Conservation (phyloP, 208 protist genomes). For the Leishmania turanica region DNA sequence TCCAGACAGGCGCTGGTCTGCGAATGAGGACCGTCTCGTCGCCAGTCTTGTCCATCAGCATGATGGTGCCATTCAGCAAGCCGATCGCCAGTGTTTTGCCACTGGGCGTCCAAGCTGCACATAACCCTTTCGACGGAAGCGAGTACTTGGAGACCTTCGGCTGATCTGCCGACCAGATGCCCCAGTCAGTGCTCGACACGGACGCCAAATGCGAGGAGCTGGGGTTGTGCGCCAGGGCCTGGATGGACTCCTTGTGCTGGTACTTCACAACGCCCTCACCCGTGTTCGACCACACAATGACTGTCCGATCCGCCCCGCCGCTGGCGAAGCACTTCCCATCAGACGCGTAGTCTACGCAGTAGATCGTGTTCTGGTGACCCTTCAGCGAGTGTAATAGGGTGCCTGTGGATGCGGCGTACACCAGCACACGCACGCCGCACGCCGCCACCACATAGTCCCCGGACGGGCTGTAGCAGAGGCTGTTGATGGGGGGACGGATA, state of each 20-base stretch:
- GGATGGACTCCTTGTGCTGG: slow-evolving; percentile 95
- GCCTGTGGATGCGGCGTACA: slow-evolving; percentile 93
- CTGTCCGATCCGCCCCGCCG: slow-evolving; percentile 92
- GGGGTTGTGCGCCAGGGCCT: slow-evolving; percentile 95
- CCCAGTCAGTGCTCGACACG: slow-evolving; percentile 94
- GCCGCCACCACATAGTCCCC: slow-evolving; percentile 91
- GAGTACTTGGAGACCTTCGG: slow-evolving; percentile 91
- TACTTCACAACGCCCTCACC: slow-evolving; percentile 96
- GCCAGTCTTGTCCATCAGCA: slow-evolving; percentile 40
- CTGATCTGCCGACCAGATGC: slow-evolving; percentile 94
- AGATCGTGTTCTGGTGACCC: slow-evolving; percentile 95
- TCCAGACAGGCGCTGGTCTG: slow-evolving; percentile 93
- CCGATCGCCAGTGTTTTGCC: slow-evolving; percentile 95
- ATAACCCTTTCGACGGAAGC: slow-evolving; percentile 89
- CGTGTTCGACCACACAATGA: slow-evolving; percentile 96
- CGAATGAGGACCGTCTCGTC: slow-evolving; percentile 68
- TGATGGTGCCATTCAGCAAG: slow-evolving; percentile 84
- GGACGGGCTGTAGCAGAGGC: slow-evolving; percentile 88
- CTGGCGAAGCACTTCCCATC: slow-evolving; percentile 96
- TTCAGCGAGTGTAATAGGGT: slow-evolving; percentile 94
- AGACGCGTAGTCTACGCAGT: slow-evolving; percentile 84
- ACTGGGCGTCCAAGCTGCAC: slow-evolving; percentile 93
- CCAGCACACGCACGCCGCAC: slow-evolving; percentile 90
- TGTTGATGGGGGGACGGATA: slow-evolving; percentile 74
- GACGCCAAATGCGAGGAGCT: slow-evolving; percentile 85